Evolutionary conservation across 441 rosid species (phyloP), one percentile per base, ranked within the genome.

Genomic region (Populus hybrid): DNA sequence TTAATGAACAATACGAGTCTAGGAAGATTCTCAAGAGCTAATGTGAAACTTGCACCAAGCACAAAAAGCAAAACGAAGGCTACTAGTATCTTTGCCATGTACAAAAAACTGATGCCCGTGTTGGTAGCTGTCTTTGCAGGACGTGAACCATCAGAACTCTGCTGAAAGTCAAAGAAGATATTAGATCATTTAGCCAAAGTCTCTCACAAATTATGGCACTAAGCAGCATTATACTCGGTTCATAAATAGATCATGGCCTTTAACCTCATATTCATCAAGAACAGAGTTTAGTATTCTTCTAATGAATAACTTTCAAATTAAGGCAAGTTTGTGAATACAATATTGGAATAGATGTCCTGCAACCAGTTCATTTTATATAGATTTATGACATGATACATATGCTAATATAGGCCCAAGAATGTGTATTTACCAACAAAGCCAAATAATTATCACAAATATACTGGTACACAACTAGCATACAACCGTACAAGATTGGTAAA

Each of bases 21-120:
- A 26, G 97, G 98, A 85, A 95, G 97, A 78, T 87, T 92, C 79
- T 92, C 94, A 36, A 95, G 98, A 35, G 91, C 92, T 71, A 91
- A 0, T 40, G 93, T 89, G 72, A 95, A 89, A 73, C 88, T 66
- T 2, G 87, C 92, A 77, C 92, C 98, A 46, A 95, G 88, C 38
- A 86, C 68, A 78, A 93, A 93, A 80, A 95, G 88, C 76, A 92
- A 74, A 66, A 91, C 6, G 75, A 93, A 90, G 24, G 96, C 98
- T 11, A 91, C 2, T 7, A 86, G 10, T 85, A 93, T 91, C 80
- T 92, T 95, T 32, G 84, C 87, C 7, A 89, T 63, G 85, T 93
- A 92, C 76, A 74, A 50, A 40, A 50, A 76, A 82, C 85, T 83
- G 71, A 74, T 28, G 59, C 73, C 84, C 14, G 83, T 73, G 21